Evolutionary conservation across 805 yeast species (phyloP).

Genomic region (Wickerhamiella musiphila): DNA sequence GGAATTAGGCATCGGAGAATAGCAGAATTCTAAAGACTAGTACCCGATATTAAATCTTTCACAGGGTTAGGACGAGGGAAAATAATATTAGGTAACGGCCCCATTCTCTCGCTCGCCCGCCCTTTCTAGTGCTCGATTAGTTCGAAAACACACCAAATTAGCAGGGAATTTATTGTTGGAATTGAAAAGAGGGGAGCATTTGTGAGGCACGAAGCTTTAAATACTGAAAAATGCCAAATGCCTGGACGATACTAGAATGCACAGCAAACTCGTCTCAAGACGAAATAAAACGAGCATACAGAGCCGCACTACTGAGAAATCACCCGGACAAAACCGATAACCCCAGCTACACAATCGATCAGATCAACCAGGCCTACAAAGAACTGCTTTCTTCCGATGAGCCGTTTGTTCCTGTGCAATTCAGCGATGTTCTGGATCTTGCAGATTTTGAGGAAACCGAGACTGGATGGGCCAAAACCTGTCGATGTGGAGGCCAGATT

Average conservation of each 20-base stretch:
- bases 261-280: slow-evolving; percentile 24
- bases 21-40: neutral
- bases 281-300: slow-evolving; percentile 46
- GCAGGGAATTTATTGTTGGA: too few species aligned
- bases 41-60: too few species aligned
- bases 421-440: slow-evolving; percentile 48
- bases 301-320: slow-evolving; percentile 33
- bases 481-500: slow-evolving; percentile 32
- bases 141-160: too few species aligned
- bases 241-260: slow-evolving; percentile 44
- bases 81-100: slow-evolving; percentile 2
- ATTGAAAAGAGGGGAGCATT: too few species aligned
- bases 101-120: too few species aligned
- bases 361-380: slow-evolving; percentile 49
- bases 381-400: slow-evolving; percentile 30
- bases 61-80: too few species aligned
- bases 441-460: slow-evolving; percentile 27
- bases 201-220: too few species aligned
- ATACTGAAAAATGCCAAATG: slow-evolving; percentile 15
- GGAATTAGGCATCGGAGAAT: slow-evolving; percentile 1
- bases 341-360: slow-evolving; percentile 22
- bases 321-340: slow-evolving; percentile 61
- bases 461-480: slow-evolving; percentile 19
- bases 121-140: neutral
- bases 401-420: slow-evolving; percentile 32